A percentile compares a stretch with the other conserved stretches of the same genome.
Evolutionary conservation across 768 basidiomycete species (phyloP).

Genomic region (Daedaleopsis nitida): DNA sequence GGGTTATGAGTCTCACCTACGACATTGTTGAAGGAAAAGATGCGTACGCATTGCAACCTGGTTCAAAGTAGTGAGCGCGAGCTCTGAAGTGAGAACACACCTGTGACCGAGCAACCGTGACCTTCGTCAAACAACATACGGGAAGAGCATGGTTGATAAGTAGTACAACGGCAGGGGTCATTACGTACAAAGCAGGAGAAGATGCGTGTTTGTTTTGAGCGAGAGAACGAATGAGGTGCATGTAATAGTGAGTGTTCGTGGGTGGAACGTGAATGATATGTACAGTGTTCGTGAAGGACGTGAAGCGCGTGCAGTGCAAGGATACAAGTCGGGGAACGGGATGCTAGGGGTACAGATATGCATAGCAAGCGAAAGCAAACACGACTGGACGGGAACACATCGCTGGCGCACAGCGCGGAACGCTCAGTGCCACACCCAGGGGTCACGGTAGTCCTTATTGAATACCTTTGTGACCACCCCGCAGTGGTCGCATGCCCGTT

Average conservation of each 20-base stretch:
- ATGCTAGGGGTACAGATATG: constrained; percentile 12
- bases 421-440: constrained; percentile 19
- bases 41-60: too few species aligned
- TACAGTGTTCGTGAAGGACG: constrained; percentile 10
- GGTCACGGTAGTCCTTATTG: constrained; percentile 22
- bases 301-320: constrained; percentile 9
- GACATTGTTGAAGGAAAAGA: too few species aligned
- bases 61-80: too few species aligned
- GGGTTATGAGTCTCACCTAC: too few species aligned
- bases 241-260: constrained; percentile 10
- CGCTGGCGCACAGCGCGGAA: background rate
- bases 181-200: background rate
- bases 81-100: too few species aligned
- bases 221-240: background rate
- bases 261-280: background rate
- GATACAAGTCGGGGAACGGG: constrained; percentile 8
- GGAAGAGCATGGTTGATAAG: too few species aligned
- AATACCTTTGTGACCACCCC: constrained; percentile 26
- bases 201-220: background rate
- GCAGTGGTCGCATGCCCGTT: constrained; percentile 36
- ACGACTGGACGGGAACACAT: background rate
- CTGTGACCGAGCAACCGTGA: too few species aligned
- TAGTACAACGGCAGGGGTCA: too few species aligned
- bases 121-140: too few species aligned
- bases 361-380: constrained; percentile 14